Evolutionary conservation across 2,329 filamentous ascomycete genomes (phyloP).

Genomic region (Clonostachys rhizophaga): DNA sequence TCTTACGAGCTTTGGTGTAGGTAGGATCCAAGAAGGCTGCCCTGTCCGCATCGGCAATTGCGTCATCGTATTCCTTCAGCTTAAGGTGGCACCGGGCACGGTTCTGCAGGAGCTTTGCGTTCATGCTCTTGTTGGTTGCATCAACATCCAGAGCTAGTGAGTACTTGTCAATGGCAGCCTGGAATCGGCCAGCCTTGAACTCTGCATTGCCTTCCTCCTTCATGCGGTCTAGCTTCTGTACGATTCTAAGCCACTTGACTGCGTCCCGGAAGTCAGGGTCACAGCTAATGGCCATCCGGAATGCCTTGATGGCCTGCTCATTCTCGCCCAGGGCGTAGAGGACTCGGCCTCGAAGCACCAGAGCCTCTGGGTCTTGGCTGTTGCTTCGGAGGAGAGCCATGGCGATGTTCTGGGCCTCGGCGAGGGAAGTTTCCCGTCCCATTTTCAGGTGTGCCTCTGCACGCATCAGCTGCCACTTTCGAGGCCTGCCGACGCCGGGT

Average conservation of each 20-base stretch:
- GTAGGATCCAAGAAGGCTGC: conserved; percentile 77
- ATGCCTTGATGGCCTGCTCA: conserved; percentile 88
- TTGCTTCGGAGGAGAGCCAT: conserved; percentile 84
- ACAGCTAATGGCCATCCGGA: conserved; percentile 82
- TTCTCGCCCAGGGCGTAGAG: conserved; percentile 92
- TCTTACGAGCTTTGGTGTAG: conserved; percentile 90
- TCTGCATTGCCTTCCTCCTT: conserved; percentile 90
- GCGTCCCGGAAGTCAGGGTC: conserved; percentile 90
- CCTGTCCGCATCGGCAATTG: conserved; percentile 80
- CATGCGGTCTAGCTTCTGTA: conserved; percentile 87
- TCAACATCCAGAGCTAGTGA: conserved; percentile 79
- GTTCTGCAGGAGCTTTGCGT: conserved; percentile 93
- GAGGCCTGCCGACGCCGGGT: conserved; percentile 68
- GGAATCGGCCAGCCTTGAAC: conserved; percentile 81
- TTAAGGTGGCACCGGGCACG: conserved; percentile 79
- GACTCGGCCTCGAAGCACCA: conserved; percentile 82
- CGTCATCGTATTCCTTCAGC: conserved; percentile 77
- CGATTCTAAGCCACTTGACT: conserved; percentile 81
- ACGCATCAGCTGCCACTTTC: conserved; percentile 91
- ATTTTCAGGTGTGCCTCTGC: conserved; percentile 92
- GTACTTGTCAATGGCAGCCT: conserved; percentile 81
- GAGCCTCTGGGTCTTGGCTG: conserved; percentile 86
- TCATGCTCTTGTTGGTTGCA: conserved; percentile 82
- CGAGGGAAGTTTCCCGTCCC: conserved; percentile 81
- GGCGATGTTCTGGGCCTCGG: conserved; percentile 88